Evolutionary conservation across 192 early-diverging fungal genomes (phyloP).

Genomic region (Gamsiella multidivaricata): DNA sequence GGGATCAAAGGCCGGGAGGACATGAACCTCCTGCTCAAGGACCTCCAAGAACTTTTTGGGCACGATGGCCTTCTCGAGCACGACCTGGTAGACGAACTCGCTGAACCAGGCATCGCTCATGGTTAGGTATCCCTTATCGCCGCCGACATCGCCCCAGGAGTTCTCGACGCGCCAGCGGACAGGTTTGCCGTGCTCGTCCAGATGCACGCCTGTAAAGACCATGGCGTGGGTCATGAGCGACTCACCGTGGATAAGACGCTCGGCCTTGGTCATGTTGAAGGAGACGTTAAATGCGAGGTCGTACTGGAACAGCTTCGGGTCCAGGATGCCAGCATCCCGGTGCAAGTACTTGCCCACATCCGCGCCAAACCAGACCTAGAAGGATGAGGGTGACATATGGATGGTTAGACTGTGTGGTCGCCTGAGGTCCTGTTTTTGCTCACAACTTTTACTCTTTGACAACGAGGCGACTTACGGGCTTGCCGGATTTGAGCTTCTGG

Average conservation of each 20-base stretch:
- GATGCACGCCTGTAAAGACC: slow-evolving; percentile 81
- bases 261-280: slow-evolving; percentile 70
- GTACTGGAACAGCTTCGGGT: slow-evolving; percentile 72
- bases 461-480: slow-evolving; percentile 56
- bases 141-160: slow-evolving; percentile 71
- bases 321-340: slow-evolving; percentile 67
- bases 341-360: slow-evolving; percentile 77
- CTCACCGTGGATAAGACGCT: slow-evolving; percentile 78
- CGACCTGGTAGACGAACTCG: slow-evolving; percentile 85
- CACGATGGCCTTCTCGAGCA: slow-evolving; percentile 73
- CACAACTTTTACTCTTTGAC: no score
- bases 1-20: slow-evolving; percentile 82
- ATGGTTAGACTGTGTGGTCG: no score
- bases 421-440: no score
- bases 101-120: slow-evolving; percentile 84
- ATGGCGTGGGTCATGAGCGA: slow-evolving; percentile 85
- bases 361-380: slow-evolving; percentile 77
- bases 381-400: neutral
- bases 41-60: slow-evolving; percentile 70
- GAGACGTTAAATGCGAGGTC: slow-evolving; percentile 71
- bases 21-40: slow-evolving; percentile 68
- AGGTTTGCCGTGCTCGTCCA: slow-evolving; percentile 68
- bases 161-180: slow-evolving; percentile 84
- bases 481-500: slow-evolving; percentile 65
- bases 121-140: slow-evolving; percentile 80